A percentile compares a stretch with the other conserved stretches of the same genome.
These are phyloP conservation scores for Didymella pinodella DNA, from an alignment of 2,329 filamentous ascomycete species.

Conservation along the genomic window DNA sequence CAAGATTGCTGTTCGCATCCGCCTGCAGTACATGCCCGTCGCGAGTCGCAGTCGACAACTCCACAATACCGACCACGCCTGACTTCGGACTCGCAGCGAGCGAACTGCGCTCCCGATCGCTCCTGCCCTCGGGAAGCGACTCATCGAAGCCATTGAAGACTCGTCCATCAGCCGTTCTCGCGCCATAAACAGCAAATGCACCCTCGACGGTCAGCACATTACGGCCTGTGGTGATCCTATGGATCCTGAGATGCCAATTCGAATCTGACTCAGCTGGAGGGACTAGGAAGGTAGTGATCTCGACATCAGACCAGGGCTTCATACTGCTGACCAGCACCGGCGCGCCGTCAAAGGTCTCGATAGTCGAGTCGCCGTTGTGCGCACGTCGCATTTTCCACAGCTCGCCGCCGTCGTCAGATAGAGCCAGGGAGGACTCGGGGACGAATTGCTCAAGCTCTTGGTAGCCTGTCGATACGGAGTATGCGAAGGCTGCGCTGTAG, in stretches of 20 bases:
- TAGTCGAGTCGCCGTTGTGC: slow-evolving; percentile 66
- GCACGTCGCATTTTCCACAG: slow-evolving; percentile 79
- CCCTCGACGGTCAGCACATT: slow-evolving; percentile 77
- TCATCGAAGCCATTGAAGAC: slow-evolving; percentile 55
- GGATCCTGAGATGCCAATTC: slow-evolving; percentile 72
- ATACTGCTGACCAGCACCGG: slow-evolving; percentile 74
- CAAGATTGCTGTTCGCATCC: slow-evolving; percentile 80
- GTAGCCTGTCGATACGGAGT: slow-evolving; percentile 77
- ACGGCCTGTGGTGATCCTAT: slow-evolving; percentile 66
- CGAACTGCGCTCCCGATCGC: slow-evolving; percentile 41
- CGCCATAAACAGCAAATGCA: slow-evolving; percentile 72
- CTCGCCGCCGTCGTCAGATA: slow-evolving; percentile 80
- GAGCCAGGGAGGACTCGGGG: slow-evolving; percentile 75
- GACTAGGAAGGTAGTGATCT: slow-evolving; percentile 69
- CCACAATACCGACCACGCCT: slow-evolving; percentile 61
- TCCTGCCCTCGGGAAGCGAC: slow-evolving; percentile 53
- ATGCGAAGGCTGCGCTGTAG: slow-evolving; percentile 78
- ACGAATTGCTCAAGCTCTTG: slow-evolving; percentile 81
- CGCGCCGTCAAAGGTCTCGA: slow-evolving; percentile 63
- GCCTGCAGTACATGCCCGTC: slow-evolving; percentile 73
- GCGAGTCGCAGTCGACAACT: slow-evolving; percentile 54
- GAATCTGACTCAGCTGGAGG: slow-evolving; percentile 66
- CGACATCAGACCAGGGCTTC: slow-evolving; percentile 74
- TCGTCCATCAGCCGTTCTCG: slow-evolving; percentile 67
- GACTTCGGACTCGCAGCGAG: slow-evolving; percentile 57